Percentiles rank a stretch among this genome's conserved stretches.
phyloP scores from a whole-genome alignment of 179 eudicot genomes.

The Amaranthus tricolor region DNA sequence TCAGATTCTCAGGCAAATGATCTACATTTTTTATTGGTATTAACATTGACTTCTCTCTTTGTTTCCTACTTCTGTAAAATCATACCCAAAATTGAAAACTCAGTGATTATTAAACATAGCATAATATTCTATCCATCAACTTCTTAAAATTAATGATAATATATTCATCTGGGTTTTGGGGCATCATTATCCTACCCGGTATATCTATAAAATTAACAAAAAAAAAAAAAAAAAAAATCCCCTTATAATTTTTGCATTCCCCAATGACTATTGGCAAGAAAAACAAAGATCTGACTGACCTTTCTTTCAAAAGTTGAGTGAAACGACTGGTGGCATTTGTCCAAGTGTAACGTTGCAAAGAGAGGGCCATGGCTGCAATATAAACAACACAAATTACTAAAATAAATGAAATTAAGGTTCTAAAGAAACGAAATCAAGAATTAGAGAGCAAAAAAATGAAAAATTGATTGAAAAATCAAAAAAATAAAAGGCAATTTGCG shows the following conservation, averaged over 20 bases:
- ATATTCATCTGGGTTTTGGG: no score
- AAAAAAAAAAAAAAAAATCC: not conserved
- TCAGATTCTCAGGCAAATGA: conserved; percentile 17
- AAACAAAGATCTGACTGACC: not conserved
- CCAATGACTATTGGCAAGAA: not conserved
- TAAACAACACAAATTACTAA: not conserved
- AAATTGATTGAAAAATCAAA: no score
- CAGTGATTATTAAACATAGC: not conserved
- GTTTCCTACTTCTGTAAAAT: not conserved
- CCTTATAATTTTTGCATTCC: no score
- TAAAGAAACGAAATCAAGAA: no score
- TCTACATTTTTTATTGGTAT: not conserved
- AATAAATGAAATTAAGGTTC: no score
- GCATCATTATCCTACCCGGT: not conserved
- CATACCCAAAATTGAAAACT: not conserved
- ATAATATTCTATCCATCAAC: no score
- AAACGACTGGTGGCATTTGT: not conserved
- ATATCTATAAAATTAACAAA: not conserved
- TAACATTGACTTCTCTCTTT: conserved; percentile 10
- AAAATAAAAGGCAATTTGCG: no score
- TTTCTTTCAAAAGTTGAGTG: conserved; percentile 8
- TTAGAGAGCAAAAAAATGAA: no score
- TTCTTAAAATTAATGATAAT: no score
- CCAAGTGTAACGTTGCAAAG: conserved; percentile 22
- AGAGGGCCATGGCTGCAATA: conserved; percentile 17